phyloP scores from a whole-genome alignment of 768 basidiomycete species.

The Russula earlei region DNA sequence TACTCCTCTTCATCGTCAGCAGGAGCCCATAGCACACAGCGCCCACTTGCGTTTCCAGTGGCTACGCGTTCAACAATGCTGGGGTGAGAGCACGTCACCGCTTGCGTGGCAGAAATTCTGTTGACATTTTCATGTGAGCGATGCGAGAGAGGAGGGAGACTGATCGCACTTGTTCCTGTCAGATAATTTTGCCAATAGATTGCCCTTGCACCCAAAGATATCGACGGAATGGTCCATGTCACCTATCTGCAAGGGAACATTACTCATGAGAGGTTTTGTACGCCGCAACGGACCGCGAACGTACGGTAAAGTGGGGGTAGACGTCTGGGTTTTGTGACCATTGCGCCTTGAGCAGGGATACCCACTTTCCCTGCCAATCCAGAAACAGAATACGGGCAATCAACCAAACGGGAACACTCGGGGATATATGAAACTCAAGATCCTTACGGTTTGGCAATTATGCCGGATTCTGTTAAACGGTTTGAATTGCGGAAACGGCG shows the following conservation, averaged over 20 bases:
- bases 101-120: slow-evolving; percentile 76
- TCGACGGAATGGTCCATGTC: slow-evolving; percentile 74
- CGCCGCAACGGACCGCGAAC: slow-evolving; percentile 16
- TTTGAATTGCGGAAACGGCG: slow-evolving; percentile 48
- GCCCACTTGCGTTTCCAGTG: slow-evolving; percentile 70
- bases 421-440: not conserved
- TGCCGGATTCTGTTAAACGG: slow-evolving; percentile 58
- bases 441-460: slow-evolving; percentile 70
- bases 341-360: slow-evolving; percentile 66
- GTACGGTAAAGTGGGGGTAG: slow-evolving; percentile 76
- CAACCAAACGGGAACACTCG: not conserved
- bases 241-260: slow-evolving; percentile 42
- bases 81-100: slow-evolving; percentile 86
- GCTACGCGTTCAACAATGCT: slow-evolving; percentile 62
- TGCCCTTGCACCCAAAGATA: slow-evolving; percentile 69
- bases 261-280: not conserved
- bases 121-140: not conserved
- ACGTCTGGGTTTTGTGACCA: slow-evolving; percentile 73
- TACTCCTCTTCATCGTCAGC: slow-evolving; percentile 16
- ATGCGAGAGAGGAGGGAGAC: slow-evolving; percentile 13
- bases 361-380: slow-evolving; percentile 68
- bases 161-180: slow-evolving; percentile 42
- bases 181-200: slow-evolving; percentile 52
- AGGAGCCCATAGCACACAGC: slow-evolving; percentile 74
- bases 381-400: not conserved